A percentile compares a stretch with the other conserved stretches of the same genome.
Conservation (phyloP, 441 rosid genomes). For the Dalechampia spathulata region DNA sequence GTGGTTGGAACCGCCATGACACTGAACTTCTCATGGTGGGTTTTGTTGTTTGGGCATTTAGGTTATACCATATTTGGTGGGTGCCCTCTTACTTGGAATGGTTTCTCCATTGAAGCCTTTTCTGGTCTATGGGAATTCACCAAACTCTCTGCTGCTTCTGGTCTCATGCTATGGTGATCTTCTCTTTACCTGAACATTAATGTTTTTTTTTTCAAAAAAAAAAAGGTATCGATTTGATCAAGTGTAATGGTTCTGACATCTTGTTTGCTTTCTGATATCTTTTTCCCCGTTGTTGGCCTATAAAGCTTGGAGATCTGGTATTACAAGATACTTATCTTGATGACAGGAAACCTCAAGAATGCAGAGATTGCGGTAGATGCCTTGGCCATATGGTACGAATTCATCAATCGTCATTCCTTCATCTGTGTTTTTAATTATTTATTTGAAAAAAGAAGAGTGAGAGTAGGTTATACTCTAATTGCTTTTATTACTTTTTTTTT, state of each 20-base stretch:
- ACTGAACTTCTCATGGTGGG: constrained; percentile 70
- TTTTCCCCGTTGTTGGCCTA: too few species aligned
- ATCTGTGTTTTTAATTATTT: background rate
- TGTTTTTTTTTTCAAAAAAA: too few species aligned
- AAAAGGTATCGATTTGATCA: too few species aligned
- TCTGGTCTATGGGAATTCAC: constrained; percentile 77
- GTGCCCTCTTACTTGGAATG: constrained; percentile 81
- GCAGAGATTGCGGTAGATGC: constrained; percentile 74
- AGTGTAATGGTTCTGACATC: too few species aligned
- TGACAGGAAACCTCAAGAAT: constrained; percentile 66
- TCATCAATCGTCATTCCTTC: constrained; percentile 6
- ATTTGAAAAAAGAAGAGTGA: too few species aligned
- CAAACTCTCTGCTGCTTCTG: constrained; percentile 82
- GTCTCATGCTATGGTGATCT: constrained; percentile 71
- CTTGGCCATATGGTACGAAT: constrained; percentile 57
- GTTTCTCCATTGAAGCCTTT: constrained; percentile 75
- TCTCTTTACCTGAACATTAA: too few species aligned
- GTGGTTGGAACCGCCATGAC: constrained; percentile 45
- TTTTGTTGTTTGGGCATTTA: constrained; percentile 35
- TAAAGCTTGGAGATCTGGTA: constrained; percentile 77
- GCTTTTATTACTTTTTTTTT: too few species aligned
- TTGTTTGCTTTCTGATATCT: too few species aligned
- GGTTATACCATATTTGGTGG: constrained; percentile 52
- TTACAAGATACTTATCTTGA: constrained; percentile 54
- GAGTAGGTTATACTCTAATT: too few species aligned